These are phyloP conservation scores for Alternaria sp. DNA, from an alignment of 2,329 filamentous ascomycete genomes.

Conservation along the genomic window DNA sequence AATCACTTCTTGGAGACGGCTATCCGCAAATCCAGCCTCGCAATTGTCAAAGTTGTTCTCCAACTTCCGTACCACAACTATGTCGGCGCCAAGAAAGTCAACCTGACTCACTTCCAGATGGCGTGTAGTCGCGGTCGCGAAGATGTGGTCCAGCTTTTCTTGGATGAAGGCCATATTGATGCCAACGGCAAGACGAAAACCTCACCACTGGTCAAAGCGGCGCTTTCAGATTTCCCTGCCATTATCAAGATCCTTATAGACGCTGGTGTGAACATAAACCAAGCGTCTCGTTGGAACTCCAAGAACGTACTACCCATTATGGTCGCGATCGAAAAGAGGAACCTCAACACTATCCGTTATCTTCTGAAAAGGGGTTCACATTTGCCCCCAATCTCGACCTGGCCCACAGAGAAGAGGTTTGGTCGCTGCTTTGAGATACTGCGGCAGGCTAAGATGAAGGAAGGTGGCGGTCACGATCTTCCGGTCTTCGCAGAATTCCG, in stretches of 20 bases:
- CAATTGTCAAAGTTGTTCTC: not conserved
- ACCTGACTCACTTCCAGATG: not conserved
- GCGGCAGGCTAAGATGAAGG: not conserved
- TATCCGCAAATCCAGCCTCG: not conserved
- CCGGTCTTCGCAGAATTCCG: not conserved
- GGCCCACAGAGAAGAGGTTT: not conserved
- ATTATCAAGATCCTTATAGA: not conserved
- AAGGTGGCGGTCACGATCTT: not conserved
- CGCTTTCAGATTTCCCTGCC: accelerated
- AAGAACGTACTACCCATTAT: not conserved
- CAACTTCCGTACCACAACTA: accelerated
- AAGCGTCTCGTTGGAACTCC: not conserved
- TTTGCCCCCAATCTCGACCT: not conserved
- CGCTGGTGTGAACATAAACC: not conserved
- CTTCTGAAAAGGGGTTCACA: not conserved
- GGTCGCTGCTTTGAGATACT: not conserved
- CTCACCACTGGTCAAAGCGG: not conserved
- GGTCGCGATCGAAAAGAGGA: not conserved
- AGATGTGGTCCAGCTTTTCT: not conserved
- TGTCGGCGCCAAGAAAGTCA: not conserved
- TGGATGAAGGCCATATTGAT: not conserved
- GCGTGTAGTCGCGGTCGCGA: not conserved
- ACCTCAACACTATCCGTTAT: not conserved
- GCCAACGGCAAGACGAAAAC: not conserved
- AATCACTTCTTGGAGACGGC: not conserved